Conservation (phyloP, 177 flowering plant genomes). For the Vitis hybrid region DNA sequence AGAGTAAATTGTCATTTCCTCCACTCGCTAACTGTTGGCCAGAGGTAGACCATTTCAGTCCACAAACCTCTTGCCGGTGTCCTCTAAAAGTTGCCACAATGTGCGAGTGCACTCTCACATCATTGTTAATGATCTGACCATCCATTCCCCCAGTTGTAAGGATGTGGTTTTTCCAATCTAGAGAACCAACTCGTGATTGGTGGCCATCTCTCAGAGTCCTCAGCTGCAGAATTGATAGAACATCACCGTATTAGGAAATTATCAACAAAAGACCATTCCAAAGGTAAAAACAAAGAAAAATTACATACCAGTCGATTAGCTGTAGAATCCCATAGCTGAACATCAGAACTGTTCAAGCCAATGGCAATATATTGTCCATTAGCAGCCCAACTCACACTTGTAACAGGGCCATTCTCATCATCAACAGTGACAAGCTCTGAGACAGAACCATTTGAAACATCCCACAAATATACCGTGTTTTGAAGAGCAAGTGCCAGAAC, state of each 20-base stretch:
- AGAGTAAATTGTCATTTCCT: conserved; percentile 21
- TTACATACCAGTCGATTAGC: conserved; percentile 11
- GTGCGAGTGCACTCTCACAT: too few relatives aligned
- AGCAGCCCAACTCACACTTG: conserved; percentile 31
- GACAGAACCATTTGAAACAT: conserved; percentile 20
- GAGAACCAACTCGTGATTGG: not conserved
- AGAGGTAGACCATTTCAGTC: conserved; percentile 18
- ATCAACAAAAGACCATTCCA: not conserved
- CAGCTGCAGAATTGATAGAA: conserved; percentile 8
- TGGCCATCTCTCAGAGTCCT: conserved; percentile 24
- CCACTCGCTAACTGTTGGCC: conserved; percentile 25
- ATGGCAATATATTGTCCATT: conserved; percentile 27
- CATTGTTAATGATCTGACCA: too few relatives aligned
- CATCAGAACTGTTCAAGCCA: conserved; percentile 28
- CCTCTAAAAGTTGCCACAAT: too few relatives aligned
- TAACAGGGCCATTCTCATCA: conserved; percentile 28
- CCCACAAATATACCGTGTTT: conserved; percentile 21
- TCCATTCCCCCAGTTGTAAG: too few relatives aligned
- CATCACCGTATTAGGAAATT: not conserved
- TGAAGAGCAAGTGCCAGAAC: conserved; percentile 24
- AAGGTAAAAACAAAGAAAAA: not conserved
- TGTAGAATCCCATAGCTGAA: conserved; percentile 21
- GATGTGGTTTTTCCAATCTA: too few relatives aligned
- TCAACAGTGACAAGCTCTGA: conserved; percentile 22
- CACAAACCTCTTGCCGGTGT: too few relatives aligned